Conservation (phyloP, 1,284 basidiomycete species). For the Malassezia obtusa region DNA sequence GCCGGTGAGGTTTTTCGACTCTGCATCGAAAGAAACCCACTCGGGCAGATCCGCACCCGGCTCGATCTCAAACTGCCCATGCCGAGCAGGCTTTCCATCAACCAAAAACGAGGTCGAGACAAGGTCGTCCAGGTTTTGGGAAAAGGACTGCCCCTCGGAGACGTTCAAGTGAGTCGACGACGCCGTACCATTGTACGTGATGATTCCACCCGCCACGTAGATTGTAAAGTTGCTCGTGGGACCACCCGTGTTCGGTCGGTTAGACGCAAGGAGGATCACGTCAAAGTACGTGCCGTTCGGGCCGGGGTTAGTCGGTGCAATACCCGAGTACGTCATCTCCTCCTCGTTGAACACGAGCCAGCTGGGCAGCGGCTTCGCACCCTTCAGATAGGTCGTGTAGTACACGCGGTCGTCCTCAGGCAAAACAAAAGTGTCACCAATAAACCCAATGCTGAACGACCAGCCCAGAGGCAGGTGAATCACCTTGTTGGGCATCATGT, state of each 20-base stretch:
- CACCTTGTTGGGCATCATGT: constrained; percentile 34
- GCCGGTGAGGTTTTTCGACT: constrained; percentile 3
- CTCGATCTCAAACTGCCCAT: constrained; percentile 55
- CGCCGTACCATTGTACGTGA: constrained; percentile 20
- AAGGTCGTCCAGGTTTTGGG: constrained; percentile 7
- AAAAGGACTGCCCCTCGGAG: constrained; percentile 20
- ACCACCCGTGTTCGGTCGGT: constrained; percentile 31
- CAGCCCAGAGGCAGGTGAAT: constrained; percentile 69
- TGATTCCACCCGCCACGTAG: constrained; percentile 23
- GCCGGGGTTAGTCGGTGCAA: constrained; percentile 55
- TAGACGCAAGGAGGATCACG: constrained; percentile 37
- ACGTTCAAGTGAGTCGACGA: constrained; percentile 52
- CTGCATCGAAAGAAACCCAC: constrained; percentile 1
- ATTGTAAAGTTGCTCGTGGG: constrained; percentile 28
- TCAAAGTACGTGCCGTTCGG: constrained; percentile 29
- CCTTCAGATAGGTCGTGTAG: constrained; percentile 60
- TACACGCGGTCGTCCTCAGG: constrained; percentile 52
- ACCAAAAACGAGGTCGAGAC: no score
- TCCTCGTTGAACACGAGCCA: constrained; percentile 65
- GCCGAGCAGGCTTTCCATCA: constrained; percentile 52
- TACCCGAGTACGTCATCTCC: constrained; percentile 65
- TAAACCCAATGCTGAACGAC: constrained; percentile 84
- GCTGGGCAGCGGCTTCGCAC: constrained; percentile 61
- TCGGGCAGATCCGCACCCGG: constrained; percentile 19
- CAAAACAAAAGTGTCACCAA: constrained; percentile 59